These are phyloP conservation scores for Vanilla planifolia DNA, from an alignment of 106 monocot genomes.

Conservation along the genomic window DNA sequence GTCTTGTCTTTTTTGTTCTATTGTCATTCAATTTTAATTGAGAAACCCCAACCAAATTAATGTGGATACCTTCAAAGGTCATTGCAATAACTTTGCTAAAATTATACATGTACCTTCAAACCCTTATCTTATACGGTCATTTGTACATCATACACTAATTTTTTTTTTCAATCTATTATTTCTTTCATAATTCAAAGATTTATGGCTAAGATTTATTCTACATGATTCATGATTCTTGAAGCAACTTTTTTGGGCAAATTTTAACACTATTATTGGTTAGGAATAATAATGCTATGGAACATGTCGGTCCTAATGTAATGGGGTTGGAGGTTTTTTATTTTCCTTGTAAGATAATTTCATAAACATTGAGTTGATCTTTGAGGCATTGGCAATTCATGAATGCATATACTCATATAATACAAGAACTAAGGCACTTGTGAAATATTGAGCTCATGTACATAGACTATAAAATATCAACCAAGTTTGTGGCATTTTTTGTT, in stretches of 20 bases:
- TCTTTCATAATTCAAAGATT: not conserved
- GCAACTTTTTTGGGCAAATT: not conserved
- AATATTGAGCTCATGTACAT: no score
- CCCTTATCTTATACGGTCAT: not conserved
- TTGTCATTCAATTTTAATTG: not conserved
- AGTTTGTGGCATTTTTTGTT: no score
- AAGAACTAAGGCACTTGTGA: no score
- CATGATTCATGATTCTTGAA: not conserved
- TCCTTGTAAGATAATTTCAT: not conserved
- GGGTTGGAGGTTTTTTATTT: not conserved
- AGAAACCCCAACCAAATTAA: not conserved
- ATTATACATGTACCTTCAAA: no score
- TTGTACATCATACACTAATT: not conserved
- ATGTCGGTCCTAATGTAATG: not conserved
- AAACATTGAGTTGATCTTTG: not conserved
- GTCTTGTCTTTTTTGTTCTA: not conserved
- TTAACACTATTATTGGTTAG: not conserved
- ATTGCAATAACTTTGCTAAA: no score
- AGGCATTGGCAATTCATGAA: not conserved
- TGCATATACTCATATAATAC: not conserved
- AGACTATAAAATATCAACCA: no score
- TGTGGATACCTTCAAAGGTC: no score
- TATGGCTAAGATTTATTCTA: conserved; percentile 3
- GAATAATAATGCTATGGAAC: no score
- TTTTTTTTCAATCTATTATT: not conserved